Evolutionary conservation across 1,284 basidiomycete species (phyloP), one percentile per base, ranked within the genome.

Genomic region (Ceratobasidium sp.): DNA sequence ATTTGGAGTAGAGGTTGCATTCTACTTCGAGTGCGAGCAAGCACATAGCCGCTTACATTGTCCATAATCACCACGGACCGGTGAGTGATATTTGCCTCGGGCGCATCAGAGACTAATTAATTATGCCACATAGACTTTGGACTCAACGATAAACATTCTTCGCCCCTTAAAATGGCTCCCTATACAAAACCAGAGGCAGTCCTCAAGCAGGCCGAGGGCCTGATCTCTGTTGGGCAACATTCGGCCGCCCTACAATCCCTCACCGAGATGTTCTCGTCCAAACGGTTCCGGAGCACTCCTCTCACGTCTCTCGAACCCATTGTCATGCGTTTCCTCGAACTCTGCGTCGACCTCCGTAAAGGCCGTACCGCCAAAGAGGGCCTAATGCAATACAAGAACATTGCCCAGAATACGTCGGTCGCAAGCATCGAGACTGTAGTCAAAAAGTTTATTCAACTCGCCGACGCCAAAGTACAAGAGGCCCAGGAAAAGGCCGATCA

Each of bases 301-400:
- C 83, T 98, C 42, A 82, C 88, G 4, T 89, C 92, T 8, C 87
- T 99, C 68, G 96, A 99, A 79, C 97, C 97, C 71, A 98, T 99
- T 80, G 92, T 98, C 85, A 81, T 94, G 73, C 89, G 93, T 57
- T 93, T 92, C 78, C 86, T 98, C 82, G 94, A 98, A 78, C 91
- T 99, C 71, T 99, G 95, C 77, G 95, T 99, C 71, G 91, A 94
- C 70, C 89, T 98, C 83, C 89, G 95, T 74, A 96, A 96, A 79
- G 95, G 95, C 2, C 86, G 94, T 35, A 91, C 92, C 34, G 96
- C 94, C 22, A 96, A 97, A 79, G 94, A 97, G 76, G 96, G 94
- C 34, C 86, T 99, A 54, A 93, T 94, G 88, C 92, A 95, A 78
- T 98, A 91, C 86, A 96, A 96, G 83, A 96, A 96, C 78, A 94